phyloP scores from a whole-genome alignment of 257 asterid genomes.

The Capsicum rhomboideum region DNA sequence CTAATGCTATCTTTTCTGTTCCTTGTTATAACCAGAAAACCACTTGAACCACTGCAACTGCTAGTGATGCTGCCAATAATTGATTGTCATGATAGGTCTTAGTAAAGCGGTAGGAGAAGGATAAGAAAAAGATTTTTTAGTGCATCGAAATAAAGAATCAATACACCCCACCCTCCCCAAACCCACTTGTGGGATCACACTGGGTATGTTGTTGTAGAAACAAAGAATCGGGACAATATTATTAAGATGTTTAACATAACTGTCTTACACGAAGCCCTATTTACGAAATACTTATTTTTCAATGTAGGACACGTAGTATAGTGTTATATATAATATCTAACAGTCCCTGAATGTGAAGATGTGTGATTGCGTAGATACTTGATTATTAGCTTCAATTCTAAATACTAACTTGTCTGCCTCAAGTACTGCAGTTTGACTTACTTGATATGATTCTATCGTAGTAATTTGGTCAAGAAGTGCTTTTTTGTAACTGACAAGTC shows the following conservation, averaged over 20 bases:
- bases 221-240: background rate
- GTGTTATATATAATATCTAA: background rate
- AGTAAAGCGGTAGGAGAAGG: background rate
- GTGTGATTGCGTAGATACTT: background rate
- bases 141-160: background rate
- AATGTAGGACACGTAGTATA: background rate
- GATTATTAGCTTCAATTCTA: background rate
- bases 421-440: background rate
- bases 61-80: background rate
- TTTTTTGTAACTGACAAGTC: background rate
- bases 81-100: background rate
- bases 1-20: background rate
- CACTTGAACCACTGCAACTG: background rate
- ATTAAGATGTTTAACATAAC: background rate
- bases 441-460: background rate
- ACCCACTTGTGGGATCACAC: background rate
- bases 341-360: background rate
- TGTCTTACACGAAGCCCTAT: background rate
- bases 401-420: background rate
- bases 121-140: background rate
- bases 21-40: background rate
- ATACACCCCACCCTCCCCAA: background rate
- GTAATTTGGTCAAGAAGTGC: background rate
- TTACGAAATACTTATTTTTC: background rate
- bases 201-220: background rate